Evolutionary conservation across 2,329 filamentous ascomycete species (phyloP), one percentile per base, ranked within the genome.

Genomic region (Pseudogymnoascus sp.): DNA sequence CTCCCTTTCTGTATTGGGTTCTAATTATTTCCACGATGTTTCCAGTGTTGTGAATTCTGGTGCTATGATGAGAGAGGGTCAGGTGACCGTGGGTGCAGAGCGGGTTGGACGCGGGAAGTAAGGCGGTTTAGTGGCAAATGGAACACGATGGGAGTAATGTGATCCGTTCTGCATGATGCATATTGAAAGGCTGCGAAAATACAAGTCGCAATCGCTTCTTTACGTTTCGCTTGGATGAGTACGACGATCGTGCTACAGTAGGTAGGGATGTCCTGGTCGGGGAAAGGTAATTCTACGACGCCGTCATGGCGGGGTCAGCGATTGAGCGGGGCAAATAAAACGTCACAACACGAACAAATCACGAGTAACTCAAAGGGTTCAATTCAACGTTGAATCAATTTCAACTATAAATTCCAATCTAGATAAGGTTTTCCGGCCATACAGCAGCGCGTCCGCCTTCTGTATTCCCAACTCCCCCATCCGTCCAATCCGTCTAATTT

Each of bases 381-480:
- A 50, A 28, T 50, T 50, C 30, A 16, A 50, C 4, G 9, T 41
- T 50, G 25, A 18, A 30, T 50, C 28, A 32, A 32, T 54, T 54
- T 54, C 43, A 14, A 30, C 22, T 54, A 54, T 30, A 25, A 30
- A 50, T 50, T 30, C 25, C 43, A 32, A 32, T 54, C 47, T 14
- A 54, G 47, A 54, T 54, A 30, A 11, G 43, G 30, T 54, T 54
- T 30, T 54, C 47, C 28, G 28, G 47, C 47, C 47, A 54, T 54
- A 54, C 47, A 54, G 47, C 47, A 54, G 47, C 47, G 47, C 28
- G 47, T 54, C 28, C 28, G 28, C 47, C 32, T 54, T n/a, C 47
- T 54, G 47, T 54, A 54, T 54, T 54, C 47, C 47, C 47, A 54
- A 54, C 47, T 54, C 47, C 47, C n/a, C 47, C n/a, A 32, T n/a